Percentiles rank a stretch among this genome's conserved stretches.
phyloP scores from a whole-genome alignment of 495 filamentous ascomycete genomes.

The Aspergillus ostianus region DNA sequence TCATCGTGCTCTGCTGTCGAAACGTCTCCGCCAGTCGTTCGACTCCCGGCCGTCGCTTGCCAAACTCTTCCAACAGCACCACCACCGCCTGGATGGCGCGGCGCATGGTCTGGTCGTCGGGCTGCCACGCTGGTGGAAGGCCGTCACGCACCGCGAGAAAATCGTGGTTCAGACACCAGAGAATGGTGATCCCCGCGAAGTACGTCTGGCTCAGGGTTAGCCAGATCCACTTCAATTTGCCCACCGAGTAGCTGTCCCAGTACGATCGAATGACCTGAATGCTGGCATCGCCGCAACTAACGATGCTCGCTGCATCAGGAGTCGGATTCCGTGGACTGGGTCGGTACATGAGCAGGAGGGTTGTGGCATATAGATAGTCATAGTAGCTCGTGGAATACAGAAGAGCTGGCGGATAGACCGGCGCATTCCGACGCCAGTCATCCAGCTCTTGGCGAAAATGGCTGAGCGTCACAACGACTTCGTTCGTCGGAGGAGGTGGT shows the following conservation, averaged over 20 bases:
- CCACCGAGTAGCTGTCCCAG: conserved; percentile 47
- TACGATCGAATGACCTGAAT: conserved; percentile 51
- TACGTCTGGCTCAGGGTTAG: conserved; percentile 53
- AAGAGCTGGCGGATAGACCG: conserved; percentile 39
- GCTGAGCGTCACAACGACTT: conserved; percentile 33
- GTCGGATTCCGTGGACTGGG: conserved; percentile 48
- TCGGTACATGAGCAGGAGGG: conserved; percentile 50
- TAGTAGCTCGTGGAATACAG: conserved; percentile 50
- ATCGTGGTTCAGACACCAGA: conserved; percentile 50
- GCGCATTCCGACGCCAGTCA: conserved; percentile 42
- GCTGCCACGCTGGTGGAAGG: conserved; percentile 37
- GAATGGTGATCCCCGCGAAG: conserved; percentile 49
- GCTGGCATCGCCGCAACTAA: conserved; percentile 50
- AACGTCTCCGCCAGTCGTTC: conserved; percentile 46
- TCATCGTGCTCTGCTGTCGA: conserved; percentile 44
- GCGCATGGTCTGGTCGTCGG: conserved; percentile 47
- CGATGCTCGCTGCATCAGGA: conserved; percentile 41
- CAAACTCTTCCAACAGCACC: conserved; percentile 50
- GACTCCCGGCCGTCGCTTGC: conserved; percentile 46
- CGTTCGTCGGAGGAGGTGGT: conserved; percentile 33
- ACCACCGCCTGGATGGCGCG: conserved; percentile 46
- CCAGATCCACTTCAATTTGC: conserved; percentile 56
- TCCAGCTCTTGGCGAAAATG: conserved; percentile 50
- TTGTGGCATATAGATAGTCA: conserved; percentile 53
- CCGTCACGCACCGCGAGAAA: conserved; percentile 44